These are phyloP conservation scores for Wickerhamiella vanderwaltii DNA, from an alignment of 805 yeast species.

Conservation along the genomic window DNA sequence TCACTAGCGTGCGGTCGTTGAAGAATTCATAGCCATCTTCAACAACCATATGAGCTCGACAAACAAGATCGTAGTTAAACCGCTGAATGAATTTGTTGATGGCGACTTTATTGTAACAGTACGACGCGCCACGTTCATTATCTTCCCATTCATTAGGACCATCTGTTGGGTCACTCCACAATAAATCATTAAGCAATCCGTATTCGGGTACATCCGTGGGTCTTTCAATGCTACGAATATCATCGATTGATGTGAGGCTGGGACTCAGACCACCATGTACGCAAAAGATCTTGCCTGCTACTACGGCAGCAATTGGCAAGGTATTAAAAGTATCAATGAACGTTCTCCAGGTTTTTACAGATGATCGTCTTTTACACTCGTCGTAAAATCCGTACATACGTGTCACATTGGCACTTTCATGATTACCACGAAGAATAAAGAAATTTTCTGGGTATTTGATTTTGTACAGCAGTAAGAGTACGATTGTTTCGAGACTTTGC, in stretches of 20 bases:
- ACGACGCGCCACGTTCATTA: conserved; percentile 73
- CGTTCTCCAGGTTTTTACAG: conserved; percentile 83
- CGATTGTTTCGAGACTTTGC: conserved; percentile 85
- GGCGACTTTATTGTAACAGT: conserved; percentile 68
- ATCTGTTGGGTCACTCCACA: conserved; percentile 82
- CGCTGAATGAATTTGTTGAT: conserved; percentile 63
- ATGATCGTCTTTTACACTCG: conserved; percentile 91
- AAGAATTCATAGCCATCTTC: conserved; percentile 72
- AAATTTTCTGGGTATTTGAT: conserved; percentile 95
- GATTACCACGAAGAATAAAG: conserved; percentile 86
- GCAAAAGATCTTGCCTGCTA: conserved; percentile 88
- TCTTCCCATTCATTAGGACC: conserved; percentile 79
- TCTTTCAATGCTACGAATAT: conserved; percentile 58
- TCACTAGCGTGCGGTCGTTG: conserved; percentile 57
- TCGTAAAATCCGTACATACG: conserved; percentile 96
- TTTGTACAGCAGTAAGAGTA: conserved; percentile 78
- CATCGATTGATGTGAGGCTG: conserved; percentile 58
- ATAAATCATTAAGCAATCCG: conserved; percentile 62
- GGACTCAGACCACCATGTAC: conserved; percentile 81
- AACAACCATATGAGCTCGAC: conserved; percentile 81
- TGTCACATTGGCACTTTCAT: conserved; percentile 94
- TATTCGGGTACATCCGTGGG: conserved; percentile 83
- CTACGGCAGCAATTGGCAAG: conserved; percentile 88
- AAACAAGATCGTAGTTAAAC: conserved; percentile 69
- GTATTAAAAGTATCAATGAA: conserved; percentile 94